A percentile compares a stretch with the other conserved stretches of the same genome.
phyloP scores from a whole-genome alignment of 208 protist genomes.

The Strigomonas galati region DNA sequence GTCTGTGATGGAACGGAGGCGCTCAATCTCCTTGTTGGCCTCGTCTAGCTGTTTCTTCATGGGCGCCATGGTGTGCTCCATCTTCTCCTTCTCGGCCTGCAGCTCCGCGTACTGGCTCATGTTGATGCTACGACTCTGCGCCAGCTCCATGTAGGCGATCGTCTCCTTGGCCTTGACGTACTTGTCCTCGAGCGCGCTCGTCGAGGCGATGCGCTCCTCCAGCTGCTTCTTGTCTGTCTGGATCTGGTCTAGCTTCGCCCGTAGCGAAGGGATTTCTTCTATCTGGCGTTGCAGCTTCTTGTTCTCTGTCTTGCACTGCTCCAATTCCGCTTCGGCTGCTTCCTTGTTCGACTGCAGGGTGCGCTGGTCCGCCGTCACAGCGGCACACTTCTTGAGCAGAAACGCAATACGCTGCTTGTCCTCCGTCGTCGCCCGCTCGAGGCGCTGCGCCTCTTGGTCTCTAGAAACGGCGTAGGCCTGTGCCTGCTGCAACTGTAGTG shows the following conservation, averaged over 20 bases:
- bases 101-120: conserved; percentile 81
- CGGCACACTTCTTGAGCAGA: conserved; percentile 70
- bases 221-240: conserved; percentile 47
- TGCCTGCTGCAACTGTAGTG: conserved; percentile 43
- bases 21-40: conserved; percentile 57
- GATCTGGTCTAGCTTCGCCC: conserved; percentile 41
- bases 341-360: conserved; percentile 34
- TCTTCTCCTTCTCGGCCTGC: conserved; percentile 64
- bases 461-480: conserved; percentile 30
- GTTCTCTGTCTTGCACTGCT: conserved; percentile 15
- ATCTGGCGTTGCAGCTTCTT: conserved; percentile 45
- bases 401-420: conserved; percentile 82
- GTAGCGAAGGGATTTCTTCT: conserved; percentile 40
- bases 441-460: conserved; percentile 39
- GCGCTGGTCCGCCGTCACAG: conserved; percentile 45
- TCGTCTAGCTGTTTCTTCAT: conserved; percentile 70
- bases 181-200: conserved; percentile 62
- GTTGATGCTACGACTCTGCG: conserved; percentile 72
- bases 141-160: conserved; percentile 85
- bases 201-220: conserved; percentile 51
- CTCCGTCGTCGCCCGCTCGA: conserved; percentile 44
- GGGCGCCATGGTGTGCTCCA: conserved; percentile 66
- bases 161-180: conserved; percentile 87
- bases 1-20: conserved; percentile 51
- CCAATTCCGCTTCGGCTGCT: conserved; percentile 37